Evolutionary conservation across 2,329 filamentous ascomycete genomes (phyloP).

Genomic region (Ceratocystis eucalypticola): DNA sequence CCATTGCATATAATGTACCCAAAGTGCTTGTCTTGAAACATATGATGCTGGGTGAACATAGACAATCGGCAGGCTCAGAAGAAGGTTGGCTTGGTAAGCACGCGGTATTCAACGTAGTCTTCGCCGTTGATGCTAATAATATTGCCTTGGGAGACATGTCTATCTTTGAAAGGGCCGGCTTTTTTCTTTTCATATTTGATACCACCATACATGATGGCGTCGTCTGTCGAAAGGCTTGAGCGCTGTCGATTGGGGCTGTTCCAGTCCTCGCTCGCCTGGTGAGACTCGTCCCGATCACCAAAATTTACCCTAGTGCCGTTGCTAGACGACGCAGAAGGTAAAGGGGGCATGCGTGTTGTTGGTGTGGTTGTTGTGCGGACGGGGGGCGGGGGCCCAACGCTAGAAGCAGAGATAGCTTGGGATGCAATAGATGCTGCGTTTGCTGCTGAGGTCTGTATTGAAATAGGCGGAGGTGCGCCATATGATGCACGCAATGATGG

Average conservation of each 20-base stretch:
- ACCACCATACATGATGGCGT: constrained; percentile 44
- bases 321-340: neutral
- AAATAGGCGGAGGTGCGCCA: neutral
- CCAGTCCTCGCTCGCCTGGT: constrained; percentile 7
- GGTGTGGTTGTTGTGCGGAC: neutral
- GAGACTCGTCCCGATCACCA: neutral
- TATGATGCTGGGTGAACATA: neutral
- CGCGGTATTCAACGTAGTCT: constrained; percentile 53
- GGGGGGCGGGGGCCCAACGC: neutral
- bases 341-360: neutral
- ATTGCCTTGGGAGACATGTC: constrained; percentile 47
- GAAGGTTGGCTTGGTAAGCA: constrained; percentile 50
- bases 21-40: neutral
- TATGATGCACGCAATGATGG: neutral
- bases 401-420: neutral
- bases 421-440: neutral
- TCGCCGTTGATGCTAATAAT: constrained; percentile 53
- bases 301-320: constrained; percentile 6
- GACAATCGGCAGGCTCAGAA: constrained; percentile 29
- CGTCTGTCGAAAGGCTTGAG: constrained; percentile 27
- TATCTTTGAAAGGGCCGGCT: constrained; percentile 47
- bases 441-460: neutral
- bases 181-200: constrained; percentile 50
- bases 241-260: constrained; percentile 3
- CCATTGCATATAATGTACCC: neutral